These are phyloP conservation scores for Ceratobasidium papillatum DNA, from an alignment of 1,284 basidiomycete genomes.

Conservation along the genomic window DNA sequence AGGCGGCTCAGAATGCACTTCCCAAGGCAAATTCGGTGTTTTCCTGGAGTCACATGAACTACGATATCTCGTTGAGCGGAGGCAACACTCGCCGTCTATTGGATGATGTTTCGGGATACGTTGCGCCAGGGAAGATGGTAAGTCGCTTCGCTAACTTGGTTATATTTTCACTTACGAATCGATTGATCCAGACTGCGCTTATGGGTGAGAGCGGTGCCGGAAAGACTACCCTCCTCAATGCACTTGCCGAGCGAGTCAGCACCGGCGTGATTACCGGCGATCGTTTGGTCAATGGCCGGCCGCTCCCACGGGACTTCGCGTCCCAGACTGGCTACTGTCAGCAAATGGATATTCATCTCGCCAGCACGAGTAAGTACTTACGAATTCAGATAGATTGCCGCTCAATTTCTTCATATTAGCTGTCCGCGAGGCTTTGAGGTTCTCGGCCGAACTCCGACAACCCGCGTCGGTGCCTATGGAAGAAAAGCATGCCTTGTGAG, in stretches of 20 bases:
- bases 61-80: conserved; percentile 67
- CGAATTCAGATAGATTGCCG: neutral
- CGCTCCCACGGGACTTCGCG: conserved; percentile 77
- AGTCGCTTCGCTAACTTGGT: conserved; percentile 51
- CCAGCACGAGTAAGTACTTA: conserved; percentile 58
- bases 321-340: conserved; percentile 80
- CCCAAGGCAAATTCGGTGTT: conserved; percentile 54
- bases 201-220: conserved; percentile 76
- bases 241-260: conserved; percentile 80
- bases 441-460: conserved; percentile 85
- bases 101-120: conserved; percentile 84
- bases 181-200: conserved; percentile 59
- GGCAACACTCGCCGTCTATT: conserved; percentile 69
- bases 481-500: conserved; percentile 84
- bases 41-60: conserved; percentile 70
- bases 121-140: conserved; percentile 83
- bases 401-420: conserved; percentile 52
- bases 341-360: conserved; percentile 82
- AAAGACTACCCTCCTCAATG: conserved; percentile 84
- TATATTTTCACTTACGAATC: neutral
- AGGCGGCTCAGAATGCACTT: conserved; percentile 16
- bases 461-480: conserved; percentile 67
- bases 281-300: conserved; percentile 78
- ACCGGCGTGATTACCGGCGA: conserved; percentile 83
- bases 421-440: conserved; percentile 84